Percentiles rank a stretch among this genome's conserved stretches.
Evolutionary conservation across 495 filamentous ascomycete genomes (phyloP).

Genomic region (Xylaria telfairii): DNA sequence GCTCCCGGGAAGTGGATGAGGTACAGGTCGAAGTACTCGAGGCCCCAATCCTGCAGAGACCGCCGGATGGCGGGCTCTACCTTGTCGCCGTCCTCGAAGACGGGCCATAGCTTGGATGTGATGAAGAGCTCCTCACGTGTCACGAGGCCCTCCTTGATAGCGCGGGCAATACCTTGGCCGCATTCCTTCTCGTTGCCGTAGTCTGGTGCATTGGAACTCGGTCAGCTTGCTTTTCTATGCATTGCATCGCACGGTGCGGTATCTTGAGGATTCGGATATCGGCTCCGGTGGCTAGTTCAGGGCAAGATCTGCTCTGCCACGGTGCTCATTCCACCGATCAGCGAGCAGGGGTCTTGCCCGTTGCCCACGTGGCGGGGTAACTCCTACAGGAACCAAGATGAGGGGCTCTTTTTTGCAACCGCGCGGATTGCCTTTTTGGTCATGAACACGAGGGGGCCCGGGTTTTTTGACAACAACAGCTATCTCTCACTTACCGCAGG

Average conservation of each 20-base stretch:
- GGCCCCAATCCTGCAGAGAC: constrained; percentile 78
- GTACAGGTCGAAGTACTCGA: constrained; percentile 88
- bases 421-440: background rate
- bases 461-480: background rate
- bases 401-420: constrained; percentile 5
- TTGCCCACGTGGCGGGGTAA: constrained; percentile 21
- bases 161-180: constrained; percentile 83
- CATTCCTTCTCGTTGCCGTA: constrained; percentile 89
- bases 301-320: background rate
- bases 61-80: constrained; percentile 76
- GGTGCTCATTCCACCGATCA: constrained; percentile 16
- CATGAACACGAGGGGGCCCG: background rate
- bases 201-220: constrained; percentile 47
- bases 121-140: constrained; percentile 90
- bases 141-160: constrained; percentile 84
- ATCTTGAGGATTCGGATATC: background rate
- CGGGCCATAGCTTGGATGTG: constrained; percentile 92
- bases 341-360: constrained; percentile 11
- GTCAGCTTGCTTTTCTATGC: constrained; percentile 15
- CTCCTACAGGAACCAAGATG: background rate
- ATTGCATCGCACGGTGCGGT: background rate
- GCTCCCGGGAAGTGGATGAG: constrained; percentile 84
- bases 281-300: background rate
- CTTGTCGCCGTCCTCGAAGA: constrained; percentile 76
- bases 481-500: constrained; percentile 66